Conservation (phyloP, 768 basidiomycete species). For the Phylloporus arenicola region DNA sequence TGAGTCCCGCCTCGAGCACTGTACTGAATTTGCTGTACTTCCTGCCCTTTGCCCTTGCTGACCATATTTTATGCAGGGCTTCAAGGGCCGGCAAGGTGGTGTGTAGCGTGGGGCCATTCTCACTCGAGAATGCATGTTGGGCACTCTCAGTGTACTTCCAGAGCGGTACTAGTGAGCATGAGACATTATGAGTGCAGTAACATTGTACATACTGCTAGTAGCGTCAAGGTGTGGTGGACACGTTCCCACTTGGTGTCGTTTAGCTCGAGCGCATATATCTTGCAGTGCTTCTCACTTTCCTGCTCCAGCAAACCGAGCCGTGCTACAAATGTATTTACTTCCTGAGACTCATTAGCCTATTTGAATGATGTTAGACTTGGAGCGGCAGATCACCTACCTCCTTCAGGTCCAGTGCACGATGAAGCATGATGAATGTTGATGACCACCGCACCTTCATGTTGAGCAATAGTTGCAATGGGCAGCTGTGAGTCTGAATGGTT, state of each 20-base stretch:
- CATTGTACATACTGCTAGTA: background rate
- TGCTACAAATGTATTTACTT: too few relatives aligned
- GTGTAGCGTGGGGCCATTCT: slow-evolving; percentile 1
- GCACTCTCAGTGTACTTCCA: slow-evolving; percentile 6
- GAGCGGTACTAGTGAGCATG: too few relatives aligned
- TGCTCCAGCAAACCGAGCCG: too few relatives aligned
- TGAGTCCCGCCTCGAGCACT: background rate
- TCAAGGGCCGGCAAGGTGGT: slow-evolving; percentile 1
- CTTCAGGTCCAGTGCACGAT: too few relatives aligned
- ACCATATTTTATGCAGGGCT: slow-evolving; percentile 4
- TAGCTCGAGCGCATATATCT: too few relatives aligned
- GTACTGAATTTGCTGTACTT: slow-evolving; percentile 1
- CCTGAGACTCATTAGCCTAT: background rate
- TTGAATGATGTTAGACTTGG: background rate
- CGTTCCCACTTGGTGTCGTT: too few relatives aligned
- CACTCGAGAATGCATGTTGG: slow-evolving; percentile 4
- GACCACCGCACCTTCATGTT: too few relatives aligned
- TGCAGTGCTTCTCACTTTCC: too few relatives aligned
- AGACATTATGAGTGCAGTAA: background rate
- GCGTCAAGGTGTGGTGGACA: background rate
- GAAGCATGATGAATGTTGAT: too few relatives aligned
- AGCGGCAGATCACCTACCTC: too few relatives aligned
- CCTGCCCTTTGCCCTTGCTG: background rate
- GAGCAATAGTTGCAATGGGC: too few relatives aligned
- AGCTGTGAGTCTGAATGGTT: slow-evolving; percentile 4